Evolutionary conservation across 192 early-diverging fungal species (phyloP).

Genomic region (Linnemannia exigua): DNA sequence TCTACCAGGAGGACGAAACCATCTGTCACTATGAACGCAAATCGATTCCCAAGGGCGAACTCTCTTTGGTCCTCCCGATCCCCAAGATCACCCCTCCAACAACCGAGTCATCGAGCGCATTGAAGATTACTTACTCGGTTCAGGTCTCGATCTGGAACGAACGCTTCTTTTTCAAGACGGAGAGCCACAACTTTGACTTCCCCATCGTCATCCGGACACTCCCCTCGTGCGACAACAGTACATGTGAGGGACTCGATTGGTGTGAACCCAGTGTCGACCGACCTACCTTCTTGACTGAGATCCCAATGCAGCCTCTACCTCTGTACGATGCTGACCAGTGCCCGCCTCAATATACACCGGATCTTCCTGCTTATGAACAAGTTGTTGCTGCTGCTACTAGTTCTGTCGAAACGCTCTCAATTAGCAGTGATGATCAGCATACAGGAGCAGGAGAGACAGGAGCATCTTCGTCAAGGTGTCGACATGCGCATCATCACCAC

Average conservation of each 20-base stretch:
- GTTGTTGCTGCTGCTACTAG: background rate
- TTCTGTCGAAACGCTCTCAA: background rate
- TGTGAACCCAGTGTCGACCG: constrained; percentile 54
- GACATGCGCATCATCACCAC: background rate
- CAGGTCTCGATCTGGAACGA: constrained; percentile 58
- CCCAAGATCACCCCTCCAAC: constrained; percentile 52
- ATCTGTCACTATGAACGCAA: constrained; percentile 57
- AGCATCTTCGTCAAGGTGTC: background rate
- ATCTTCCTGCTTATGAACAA: constrained; percentile 40
- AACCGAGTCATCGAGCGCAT: constrained; percentile 45
- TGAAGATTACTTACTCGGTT: constrained; percentile 55
- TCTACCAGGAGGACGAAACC: constrained; percentile 50
- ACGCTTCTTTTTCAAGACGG: constrained; percentile 55
- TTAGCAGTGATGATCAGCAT: background rate
- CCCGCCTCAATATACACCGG: constrained; percentile 33
- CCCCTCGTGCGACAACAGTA: constrained; percentile 51
- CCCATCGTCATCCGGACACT: constrained; percentile 51
- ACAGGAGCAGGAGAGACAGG: background rate
- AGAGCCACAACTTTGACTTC: constrained; percentile 53
- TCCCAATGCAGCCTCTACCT: constrained; percentile 43
- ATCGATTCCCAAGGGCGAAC: constrained; percentile 50
- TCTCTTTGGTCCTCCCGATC: constrained; percentile 41
- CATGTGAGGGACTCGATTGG: constrained; percentile 53
- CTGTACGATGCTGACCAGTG: constrained; percentile 44
- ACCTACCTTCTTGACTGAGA: constrained; percentile 52